Percentiles rank a stretch among this genome's conserved stretches.
Conservation (phyloP, 164 flowering plant species). For the Chimonanthus salicifolius region DNA sequence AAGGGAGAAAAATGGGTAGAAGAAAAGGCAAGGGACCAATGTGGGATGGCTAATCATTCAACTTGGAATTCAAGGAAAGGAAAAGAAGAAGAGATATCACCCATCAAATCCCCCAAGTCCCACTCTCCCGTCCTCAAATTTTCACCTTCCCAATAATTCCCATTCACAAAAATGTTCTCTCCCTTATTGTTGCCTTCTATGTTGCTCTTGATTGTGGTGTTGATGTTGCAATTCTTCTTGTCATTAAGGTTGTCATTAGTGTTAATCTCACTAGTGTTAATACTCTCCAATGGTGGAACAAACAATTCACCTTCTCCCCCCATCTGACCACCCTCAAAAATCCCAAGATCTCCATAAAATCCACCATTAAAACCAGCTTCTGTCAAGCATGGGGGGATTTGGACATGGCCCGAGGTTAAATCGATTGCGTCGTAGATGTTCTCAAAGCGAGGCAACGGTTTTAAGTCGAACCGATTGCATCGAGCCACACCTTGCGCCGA, state of each 20-base stretch:
- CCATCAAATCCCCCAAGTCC: slow-evolving; percentile 79
- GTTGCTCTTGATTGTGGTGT: slow-evolving; percentile 19
- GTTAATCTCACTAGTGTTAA: slow-evolving; percentile 29
- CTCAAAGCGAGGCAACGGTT: slow-evolving; percentile 27
- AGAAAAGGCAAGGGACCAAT: neutral
- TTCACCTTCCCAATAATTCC: slow-evolving; percentile 51
- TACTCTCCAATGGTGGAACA: slow-evolving; percentile 51
- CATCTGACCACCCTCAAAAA: slow-evolving; percentile 23
- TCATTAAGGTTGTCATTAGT: slow-evolving; percentile 7
- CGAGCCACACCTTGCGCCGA: slow-evolving; percentile 31
- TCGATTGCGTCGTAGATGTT: slow-evolving; percentile 1
- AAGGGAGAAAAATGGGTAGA: neutral
- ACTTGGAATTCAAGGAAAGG: slow-evolving; percentile 66
- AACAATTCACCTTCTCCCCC: slow-evolving; percentile 31
- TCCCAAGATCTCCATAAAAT: slow-evolving; percentile 13
- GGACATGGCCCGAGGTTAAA: slow-evolving; percentile 19
- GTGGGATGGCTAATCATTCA: slow-evolving; percentile 13
- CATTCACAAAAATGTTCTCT: slow-evolving; percentile 21
- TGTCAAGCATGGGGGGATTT: slow-evolving; percentile 25
- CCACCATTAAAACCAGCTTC: slow-evolving; percentile 20
- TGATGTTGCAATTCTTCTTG: slow-evolving; percentile 9
- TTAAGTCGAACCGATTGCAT: slow-evolving; percentile 16
- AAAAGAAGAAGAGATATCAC: slow-evolving; percentile 58
- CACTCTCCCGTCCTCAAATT: slow-evolving; percentile 63
- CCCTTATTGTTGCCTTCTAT: slow-evolving; percentile 20